These are phyloP conservation scores for Solanum piurae DNA, from an alignment of 257 asterid species.

Conservation along the genomic window DNA sequence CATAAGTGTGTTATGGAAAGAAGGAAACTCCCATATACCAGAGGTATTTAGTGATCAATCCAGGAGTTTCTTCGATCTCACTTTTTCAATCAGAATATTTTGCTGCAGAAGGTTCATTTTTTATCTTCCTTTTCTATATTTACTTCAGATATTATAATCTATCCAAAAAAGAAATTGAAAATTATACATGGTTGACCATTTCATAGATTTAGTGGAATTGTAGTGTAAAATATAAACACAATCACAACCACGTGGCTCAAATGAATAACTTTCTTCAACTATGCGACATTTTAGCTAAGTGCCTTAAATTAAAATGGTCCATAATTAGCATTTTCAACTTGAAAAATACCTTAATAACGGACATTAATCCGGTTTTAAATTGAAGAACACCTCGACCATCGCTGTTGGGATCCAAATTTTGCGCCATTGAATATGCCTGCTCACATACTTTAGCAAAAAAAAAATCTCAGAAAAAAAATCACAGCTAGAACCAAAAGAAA, in stretches of 20 bases:
- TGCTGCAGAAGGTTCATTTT: neutral
- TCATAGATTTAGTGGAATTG: neutral
- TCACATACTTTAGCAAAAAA: constrained; percentile 61
- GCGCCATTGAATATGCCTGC: constrained; percentile 98
- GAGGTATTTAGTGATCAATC: neutral
- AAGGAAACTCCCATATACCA: neutral
- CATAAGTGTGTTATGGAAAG: no score
- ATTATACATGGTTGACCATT: neutral
- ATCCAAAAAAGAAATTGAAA: neutral
- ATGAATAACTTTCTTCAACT: neutral
- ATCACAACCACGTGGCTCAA: neutral
- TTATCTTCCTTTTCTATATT: neutral
- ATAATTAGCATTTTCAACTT: neutral
- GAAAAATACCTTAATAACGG: constrained; percentile 79
- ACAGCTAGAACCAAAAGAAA: neutral
- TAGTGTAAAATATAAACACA: neutral
- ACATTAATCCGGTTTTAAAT: constrained; percentile 96
- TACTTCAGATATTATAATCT: neutral
- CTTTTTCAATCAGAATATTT: neutral
- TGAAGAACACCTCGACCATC: constrained; percentile 98
- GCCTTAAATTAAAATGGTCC: neutral
- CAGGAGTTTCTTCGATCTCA: neutral
- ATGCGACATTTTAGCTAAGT: neutral
- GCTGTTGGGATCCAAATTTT: constrained; percentile 85
- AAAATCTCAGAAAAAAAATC: neutral